Evolutionary conservation across 2,329 filamentous ascomycete species (phyloP).

Genomic region (Chlorencoelia australis): DNA sequence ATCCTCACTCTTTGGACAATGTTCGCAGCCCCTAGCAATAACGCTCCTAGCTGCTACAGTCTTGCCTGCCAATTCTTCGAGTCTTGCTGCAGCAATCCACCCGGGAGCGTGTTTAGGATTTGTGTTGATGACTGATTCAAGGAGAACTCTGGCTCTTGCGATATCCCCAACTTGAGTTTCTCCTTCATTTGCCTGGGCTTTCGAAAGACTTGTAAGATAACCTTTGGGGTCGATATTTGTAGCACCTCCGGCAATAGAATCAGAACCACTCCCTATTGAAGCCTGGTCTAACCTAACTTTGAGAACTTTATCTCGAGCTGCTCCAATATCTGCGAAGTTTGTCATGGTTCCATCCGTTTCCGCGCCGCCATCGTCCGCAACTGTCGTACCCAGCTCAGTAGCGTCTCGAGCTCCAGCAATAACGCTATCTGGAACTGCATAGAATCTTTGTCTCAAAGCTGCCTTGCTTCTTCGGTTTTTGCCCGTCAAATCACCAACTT

Average conservation of each 20-base stretch:
- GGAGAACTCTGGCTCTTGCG: constrained; percentile 78
- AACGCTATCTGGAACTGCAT: constrained; percentile 94
- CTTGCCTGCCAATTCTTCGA: constrained; percentile 90
- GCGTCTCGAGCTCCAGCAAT: constrained; percentile 76
- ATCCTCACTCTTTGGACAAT: constrained; percentile 90
- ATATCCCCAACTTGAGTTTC: constrained; percentile 88
- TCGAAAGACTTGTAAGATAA: constrained; percentile 85
- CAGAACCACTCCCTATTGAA: constrained; percentile 50
- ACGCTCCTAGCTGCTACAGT: constrained; percentile 80
- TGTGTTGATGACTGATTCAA: constrained; percentile 96
- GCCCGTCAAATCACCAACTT: constrained; percentile 92
- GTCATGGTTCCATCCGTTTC: constrained; percentile 81
- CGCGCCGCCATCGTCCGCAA: constrained; percentile 66
- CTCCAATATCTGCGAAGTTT: constrained; percentile 95
- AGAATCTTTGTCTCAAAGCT: constrained; percentile 75
- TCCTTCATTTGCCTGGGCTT: constrained; percentile 66
- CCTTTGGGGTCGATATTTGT: constrained; percentile 92
- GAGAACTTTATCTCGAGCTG: constrained; percentile 89
- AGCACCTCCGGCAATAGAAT: constrained; percentile 65
- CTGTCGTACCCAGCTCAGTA: constrained; percentile 74
- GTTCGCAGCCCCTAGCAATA: constrained; percentile 78
- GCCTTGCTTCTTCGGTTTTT: constrained; percentile 83
- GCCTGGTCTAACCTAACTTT: constrained; percentile 90
- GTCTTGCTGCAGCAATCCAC: constrained; percentile 86
- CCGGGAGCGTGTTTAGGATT: constrained; percentile 91